Evolutionary conservation across 2,329 filamentous ascomycete species (phyloP), one percentile per base, ranked within the genome.

Genomic region (Plectosphaerella plurivora): DNA sequence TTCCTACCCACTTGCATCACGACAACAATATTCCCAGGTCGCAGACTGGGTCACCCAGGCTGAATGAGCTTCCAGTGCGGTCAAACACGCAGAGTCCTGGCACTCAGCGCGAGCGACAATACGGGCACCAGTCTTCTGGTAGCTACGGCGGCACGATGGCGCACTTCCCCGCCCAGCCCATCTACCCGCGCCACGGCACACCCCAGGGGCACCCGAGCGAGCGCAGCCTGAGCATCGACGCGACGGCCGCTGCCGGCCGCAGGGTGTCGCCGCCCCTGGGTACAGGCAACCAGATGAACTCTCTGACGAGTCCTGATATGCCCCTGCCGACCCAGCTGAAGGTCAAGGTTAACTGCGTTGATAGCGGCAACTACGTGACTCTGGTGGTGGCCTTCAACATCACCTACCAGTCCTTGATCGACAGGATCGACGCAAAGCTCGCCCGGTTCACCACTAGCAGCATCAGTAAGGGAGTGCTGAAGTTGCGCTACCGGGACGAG

Each of bases 371-470:
- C 65, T 95, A 95, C 60, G 88, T 97, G 54, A 97, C 93, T 1
- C 79, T 99, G n/a, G 93, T 99, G 11, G 95, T 96, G 42, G 89
- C 91, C 33, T 95, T 91, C 70, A 96, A 95, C 66, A 97, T 97
- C 62, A 88, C 90, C 41, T 97, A 95, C 70, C 90, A 94, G 59
- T 94, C 90, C 22, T 78, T 99, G 51, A 91, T 94, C 58, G 94
- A 97, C 66, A 88, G 94, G 11, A 97, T 99, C 61, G 94, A 99
- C 65, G 91, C 91, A 25, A 99, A 99, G 69, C 82, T 99, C 53
- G 88, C 88, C 54, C 85, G 90, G 51, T 92, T 92, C 61, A 96
- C 91, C 18, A 87, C 81, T 60, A 88, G 89, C 65, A 92, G 88
- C 50, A 92, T 97, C 63, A 86, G 86, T 60, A 87, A 84, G 63